These are phyloP conservation scores for Gardenia jasminoides DNA, from an alignment of 257 asterid species.

Conservation along the genomic window DNA sequence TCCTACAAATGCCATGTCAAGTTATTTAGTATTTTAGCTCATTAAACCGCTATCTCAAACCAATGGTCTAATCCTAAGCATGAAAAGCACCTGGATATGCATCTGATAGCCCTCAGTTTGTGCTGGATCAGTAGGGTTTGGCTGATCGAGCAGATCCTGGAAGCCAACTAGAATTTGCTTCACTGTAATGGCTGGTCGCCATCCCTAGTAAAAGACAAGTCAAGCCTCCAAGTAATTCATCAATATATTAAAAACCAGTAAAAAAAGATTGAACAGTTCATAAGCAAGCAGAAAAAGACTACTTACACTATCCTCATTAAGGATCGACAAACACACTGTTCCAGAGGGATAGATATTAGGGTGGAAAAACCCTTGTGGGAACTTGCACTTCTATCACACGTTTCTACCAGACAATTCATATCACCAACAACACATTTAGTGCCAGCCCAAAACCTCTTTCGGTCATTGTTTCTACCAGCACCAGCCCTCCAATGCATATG, in stretches of 20 bases:
- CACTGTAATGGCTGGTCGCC: conserved; percentile 46
- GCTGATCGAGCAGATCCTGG: conserved; percentile 41
- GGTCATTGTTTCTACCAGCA: not conserved
- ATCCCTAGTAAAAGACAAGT: conserved; percentile 30
- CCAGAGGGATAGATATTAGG: conserved; percentile 93
- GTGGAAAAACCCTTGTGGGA: conserved; percentile 78
- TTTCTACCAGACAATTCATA: not conserved
- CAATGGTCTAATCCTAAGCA: not conserved
- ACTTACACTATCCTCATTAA: conserved; percentile 85
- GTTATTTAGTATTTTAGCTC: not conserved
- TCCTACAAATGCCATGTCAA: conserved; percentile 28
- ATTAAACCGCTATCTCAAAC: not conserved
- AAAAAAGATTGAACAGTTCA: not conserved
- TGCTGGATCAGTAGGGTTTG: conserved; percentile 42
- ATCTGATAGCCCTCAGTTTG: conserved; percentile 34
- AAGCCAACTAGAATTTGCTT: conserved; percentile 42
- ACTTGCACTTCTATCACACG: conserved; percentile 49
- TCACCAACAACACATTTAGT: not conserved
- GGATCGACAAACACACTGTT: conserved; percentile 85
- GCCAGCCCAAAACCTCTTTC: not conserved
- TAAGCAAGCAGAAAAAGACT: not conserved
- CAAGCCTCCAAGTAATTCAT: not conserved
- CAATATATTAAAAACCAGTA: not conserved
- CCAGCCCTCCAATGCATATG: not conserved
- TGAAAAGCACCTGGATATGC: conserved; percentile 22